phyloP scores from a whole-genome alignment of 139 green algal species.

The Dunaliella sp. region DNA sequence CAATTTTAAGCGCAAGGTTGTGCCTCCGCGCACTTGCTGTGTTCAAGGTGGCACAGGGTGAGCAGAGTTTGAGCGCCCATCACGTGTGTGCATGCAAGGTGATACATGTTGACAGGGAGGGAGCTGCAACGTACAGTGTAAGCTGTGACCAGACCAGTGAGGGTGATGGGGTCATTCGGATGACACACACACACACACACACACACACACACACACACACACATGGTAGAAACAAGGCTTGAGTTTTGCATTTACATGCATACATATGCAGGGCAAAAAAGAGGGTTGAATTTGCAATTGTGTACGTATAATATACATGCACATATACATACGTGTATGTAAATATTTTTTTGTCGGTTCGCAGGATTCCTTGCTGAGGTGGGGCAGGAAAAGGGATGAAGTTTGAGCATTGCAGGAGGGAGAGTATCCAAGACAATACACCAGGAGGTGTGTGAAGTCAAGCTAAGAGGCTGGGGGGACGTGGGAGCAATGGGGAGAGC shows the following conservation, averaged over 20 bases:
- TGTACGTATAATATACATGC: background rate
- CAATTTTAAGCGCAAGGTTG: background rate
- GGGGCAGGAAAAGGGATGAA: background rate
- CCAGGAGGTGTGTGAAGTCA: background rate
- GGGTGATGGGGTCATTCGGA: background rate
- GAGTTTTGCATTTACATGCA: too few relatives aligned
- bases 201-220: background rate
- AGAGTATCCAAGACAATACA: background rate
- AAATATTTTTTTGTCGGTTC: background rate
- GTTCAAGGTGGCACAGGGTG: background rate
- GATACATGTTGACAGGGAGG: background rate
- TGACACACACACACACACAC: background rate
- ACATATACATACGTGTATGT: background rate
- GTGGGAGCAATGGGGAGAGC: too few relatives aligned
- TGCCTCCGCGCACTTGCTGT: background rate
- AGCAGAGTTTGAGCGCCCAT: background rate
- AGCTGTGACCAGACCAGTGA: background rate
- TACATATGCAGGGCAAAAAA: background rate
- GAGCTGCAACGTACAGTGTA: background rate
- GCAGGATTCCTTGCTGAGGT: background rate
- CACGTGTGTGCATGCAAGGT: background rate
- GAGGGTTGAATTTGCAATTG: background rate
- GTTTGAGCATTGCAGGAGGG: background rate
- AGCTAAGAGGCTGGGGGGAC: too few relatives aligned
- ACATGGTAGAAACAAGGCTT: background rate